Evolutionary conservation across 2,329 filamentous ascomycete genomes (phyloP).

Genomic region (Colletotrichum filicis): DNA sequence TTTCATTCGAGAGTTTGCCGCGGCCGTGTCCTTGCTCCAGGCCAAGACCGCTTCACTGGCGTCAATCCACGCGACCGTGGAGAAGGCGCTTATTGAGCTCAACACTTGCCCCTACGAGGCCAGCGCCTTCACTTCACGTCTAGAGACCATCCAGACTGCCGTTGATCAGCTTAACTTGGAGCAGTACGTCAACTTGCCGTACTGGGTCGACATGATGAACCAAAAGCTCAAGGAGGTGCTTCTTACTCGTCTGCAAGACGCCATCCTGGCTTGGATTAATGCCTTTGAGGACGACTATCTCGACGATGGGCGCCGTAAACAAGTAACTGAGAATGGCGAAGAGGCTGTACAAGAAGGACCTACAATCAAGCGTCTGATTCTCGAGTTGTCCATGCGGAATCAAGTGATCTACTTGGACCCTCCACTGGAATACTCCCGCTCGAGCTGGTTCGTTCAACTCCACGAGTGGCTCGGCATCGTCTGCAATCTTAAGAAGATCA

Average conservation of each 20-base stretch:
- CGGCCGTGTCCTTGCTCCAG: slow-evolving; percentile 87
- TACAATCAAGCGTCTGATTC: slow-evolving; percentile 77
- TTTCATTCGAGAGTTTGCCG: slow-evolving; percentile 94
- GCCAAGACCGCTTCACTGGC: slow-evolving; percentile 84
- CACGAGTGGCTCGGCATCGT: slow-evolving; percentile 94
- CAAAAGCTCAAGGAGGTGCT: slow-evolving; percentile 84
- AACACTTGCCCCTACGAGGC: slow-evolving; percentile 86
- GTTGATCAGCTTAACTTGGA: slow-evolving; percentile 98
- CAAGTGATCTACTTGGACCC: slow-evolving; percentile 97
- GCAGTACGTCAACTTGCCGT: slow-evolving; percentile 91
- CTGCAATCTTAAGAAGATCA: slow-evolving; percentile 93
- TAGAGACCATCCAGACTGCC: slow-evolving; percentile 88
- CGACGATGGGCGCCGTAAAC: slow-evolving; percentile 65
- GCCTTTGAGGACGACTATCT: slow-evolving; percentile 77
- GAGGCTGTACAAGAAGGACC: slow-evolving; percentile 65
- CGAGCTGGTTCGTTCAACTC: slow-evolving; percentile 92
- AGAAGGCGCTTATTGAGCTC: slow-evolving; percentile 85
- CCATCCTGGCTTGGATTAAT: slow-evolving; percentile 87
- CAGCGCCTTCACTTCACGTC: slow-evolving; percentile 79
- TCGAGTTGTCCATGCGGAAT: slow-evolving; percentile 97
- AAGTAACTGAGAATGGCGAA: slow-evolving; percentile 54
- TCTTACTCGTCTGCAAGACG: slow-evolving; percentile 82
- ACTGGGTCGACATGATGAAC: slow-evolving; percentile 92
- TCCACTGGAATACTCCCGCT: slow-evolving; percentile 88
- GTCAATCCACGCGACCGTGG: slow-evolving; percentile 81